These are phyloP conservation scores for Macroventuria anomochaeta DNA, from an alignment of 2,329 filamentous ascomycete genomes.

Conservation along the genomic window DNA sequence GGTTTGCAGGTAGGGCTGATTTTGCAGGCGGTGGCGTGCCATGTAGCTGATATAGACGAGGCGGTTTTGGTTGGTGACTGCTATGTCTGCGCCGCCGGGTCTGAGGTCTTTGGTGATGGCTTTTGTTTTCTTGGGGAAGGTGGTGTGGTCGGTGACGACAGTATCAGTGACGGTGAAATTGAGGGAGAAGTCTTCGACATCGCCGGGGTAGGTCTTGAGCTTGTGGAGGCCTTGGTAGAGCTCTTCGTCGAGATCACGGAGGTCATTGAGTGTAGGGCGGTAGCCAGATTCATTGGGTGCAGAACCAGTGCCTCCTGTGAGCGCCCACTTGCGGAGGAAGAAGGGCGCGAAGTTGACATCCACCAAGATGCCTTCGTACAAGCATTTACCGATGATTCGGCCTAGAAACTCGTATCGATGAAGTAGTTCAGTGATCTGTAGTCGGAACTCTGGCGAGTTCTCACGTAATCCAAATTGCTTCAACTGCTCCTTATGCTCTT, in stretches of 20 bases:
- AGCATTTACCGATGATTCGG: constrained; percentile 90
- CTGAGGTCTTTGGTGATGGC: constrained; percentile 78
- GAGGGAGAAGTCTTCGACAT: constrained; percentile 80
- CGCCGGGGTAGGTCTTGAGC: constrained; percentile 83
- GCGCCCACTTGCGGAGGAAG: constrained; percentile 94
- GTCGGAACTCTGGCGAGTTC: constrained; percentile 62
- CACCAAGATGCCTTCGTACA: constrained; percentile 95
- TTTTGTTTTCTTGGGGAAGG: constrained; percentile 53
- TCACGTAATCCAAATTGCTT: constrained; percentile 60
- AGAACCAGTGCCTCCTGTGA: constrained; percentile 69
- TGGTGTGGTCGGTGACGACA: constrained; percentile 50
- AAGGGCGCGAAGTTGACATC: constrained; percentile 94
- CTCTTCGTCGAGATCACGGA: constrained; percentile 88
- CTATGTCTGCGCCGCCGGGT: constrained; percentile 74
- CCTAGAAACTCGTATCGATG: constrained; percentile 89
- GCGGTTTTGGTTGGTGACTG: constrained; percentile 90
- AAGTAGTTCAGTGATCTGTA: constrained; percentile 66
- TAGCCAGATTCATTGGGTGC: constrained; percentile 74
- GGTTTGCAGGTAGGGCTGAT: constrained; percentile 82
- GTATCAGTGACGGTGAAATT: constrained; percentile 89
- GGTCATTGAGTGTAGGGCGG: constrained; percentile 91
- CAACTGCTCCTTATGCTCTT: constrained; percentile 69
- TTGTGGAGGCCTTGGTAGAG: constrained; percentile 84
- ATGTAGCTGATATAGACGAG: constrained; percentile 94
- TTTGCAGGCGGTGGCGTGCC: constrained; percentile 82